Conservation (phyloP, 2,329 filamentous ascomycete genomes). For the Sclerotinia nivalis region DNA sequence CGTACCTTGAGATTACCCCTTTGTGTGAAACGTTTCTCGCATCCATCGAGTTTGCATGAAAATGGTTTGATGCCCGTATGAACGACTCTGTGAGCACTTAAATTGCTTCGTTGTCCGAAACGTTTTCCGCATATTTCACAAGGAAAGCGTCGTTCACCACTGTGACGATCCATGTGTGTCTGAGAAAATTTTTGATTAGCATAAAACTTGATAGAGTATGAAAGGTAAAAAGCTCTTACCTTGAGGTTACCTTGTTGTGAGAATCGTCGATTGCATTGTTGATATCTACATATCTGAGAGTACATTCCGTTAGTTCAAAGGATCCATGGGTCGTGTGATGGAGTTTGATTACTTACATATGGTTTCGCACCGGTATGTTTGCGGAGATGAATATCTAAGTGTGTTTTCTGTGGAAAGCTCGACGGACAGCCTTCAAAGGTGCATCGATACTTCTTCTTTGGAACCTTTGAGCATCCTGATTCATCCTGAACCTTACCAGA, state of each 20-base stretch:
- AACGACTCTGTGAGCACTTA: slow-evolving; percentile 27
- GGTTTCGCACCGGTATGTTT: slow-evolving; percentile 89
- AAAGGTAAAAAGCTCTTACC: not conserved
- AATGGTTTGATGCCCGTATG: slow-evolving; percentile 22
- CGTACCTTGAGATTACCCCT: slow-evolving; percentile 82
- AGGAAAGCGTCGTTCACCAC: slow-evolving; percentile 10
- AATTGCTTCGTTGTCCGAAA: slow-evolving; percentile 9
- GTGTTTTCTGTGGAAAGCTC: slow-evolving; percentile 87
- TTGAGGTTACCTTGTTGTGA: slow-evolving; percentile 13
- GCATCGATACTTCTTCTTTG: slow-evolving; percentile 70
- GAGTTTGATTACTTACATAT: slow-evolving; percentile 63
- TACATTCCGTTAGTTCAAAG: not conserved
- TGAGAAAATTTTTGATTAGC: not conserved
- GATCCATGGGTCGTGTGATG: not conserved
- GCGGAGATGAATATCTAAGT: slow-evolving; percentile 84
- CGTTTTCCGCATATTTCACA: slow-evolving; percentile 8
- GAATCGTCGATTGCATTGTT: not conserved
- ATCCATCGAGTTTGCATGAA: slow-evolving; percentile 67
- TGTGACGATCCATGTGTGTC: slow-evolving; percentile 14
- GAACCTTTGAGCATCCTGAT: slow-evolving; percentile 22
- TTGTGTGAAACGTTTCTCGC: slow-evolving; percentile 82
- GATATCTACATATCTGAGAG: not conserved
- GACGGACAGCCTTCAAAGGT: slow-evolving; percentile 73
- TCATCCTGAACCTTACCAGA: slow-evolving; percentile 32
- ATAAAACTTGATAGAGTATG: not conserved